Base-by-base conservation (phyloP, 352 stramenopile genomes). In the Globisporangium viniferum region DNA sequence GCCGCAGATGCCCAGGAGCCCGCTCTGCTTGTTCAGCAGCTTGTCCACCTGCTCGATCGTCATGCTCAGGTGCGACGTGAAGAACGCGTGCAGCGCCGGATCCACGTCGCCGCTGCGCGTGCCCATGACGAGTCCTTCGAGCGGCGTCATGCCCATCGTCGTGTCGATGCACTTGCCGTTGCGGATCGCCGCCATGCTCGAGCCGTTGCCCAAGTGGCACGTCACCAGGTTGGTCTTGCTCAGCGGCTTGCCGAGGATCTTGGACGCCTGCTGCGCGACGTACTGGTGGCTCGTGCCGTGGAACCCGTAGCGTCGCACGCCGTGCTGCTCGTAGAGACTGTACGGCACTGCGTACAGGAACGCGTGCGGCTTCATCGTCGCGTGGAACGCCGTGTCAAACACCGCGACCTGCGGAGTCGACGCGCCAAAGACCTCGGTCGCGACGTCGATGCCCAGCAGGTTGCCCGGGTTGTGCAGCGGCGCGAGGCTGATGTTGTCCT, bases 381-480 rank as follows among this genome's bases (percentile, higher is more conserved):
- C 75, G 70, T 97, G 91, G 80, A 95, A 97, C 15, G 90, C 87
- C 60, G 91, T 97, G 76, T 97, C 91, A 72, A 97, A 97, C n/a
- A 97, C 91, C 4, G 74, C 88, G 44, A 97, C 84, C 63, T 97
- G 82, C 20, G 86, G 84, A 41, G 77, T 77, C 6, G 62, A 55
- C 0, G 74, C 53, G 31, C 83, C 88, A 72, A 97, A 92, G 15
- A 95, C 72, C 54, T 93, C 80, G 3, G 72, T 86, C 24, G 86
- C 83, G 18, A 93, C 84, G 59, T 94, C 73, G 67, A 97, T 96
- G n/a, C 89, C 91, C 39, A 92, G 72, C 51, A 97, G 64, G 64
- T 94, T 94, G 64, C 81, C 81, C 7, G 91, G 90, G 73, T 97
- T 97, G 84, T 97, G 91, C 73, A 95, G 70, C 49, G 88, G 88